Percentiles rank a stretch among this genome's conserved stretches.
Conservation (phyloP, 345 rosid species). For the Pistacia atlantica region DNA sequence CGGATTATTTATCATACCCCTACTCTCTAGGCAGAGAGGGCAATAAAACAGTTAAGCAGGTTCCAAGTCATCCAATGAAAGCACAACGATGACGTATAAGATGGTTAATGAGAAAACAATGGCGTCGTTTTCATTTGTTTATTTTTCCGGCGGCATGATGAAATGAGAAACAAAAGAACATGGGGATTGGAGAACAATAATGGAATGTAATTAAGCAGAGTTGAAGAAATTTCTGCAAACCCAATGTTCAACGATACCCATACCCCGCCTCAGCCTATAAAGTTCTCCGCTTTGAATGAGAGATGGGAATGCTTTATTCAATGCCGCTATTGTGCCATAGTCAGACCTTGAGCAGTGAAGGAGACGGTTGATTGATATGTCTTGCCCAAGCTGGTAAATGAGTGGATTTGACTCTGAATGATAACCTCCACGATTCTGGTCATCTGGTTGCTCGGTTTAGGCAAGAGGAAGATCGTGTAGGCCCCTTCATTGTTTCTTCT, state of each 20-base stretch:
- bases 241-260: conserved; percentile 70
- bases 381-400: conserved; percentile 62
- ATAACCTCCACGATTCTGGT: conserved; percentile 21
- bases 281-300: conserved; percentile 53
- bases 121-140: too few species aligned
- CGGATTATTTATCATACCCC: too few species aligned
- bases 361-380: conserved; percentile 60
- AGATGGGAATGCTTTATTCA: conserved; percentile 43
- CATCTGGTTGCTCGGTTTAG: conserved; percentile 11
- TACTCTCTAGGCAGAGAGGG: too few species aligned
- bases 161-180: too few species aligned
- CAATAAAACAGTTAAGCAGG: too few species aligned
- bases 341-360: conserved; percentile 66
- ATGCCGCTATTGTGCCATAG: conserved; percentile 43
- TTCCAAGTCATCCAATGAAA: too few species aligned
- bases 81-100: too few species aligned
- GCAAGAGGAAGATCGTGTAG: conserved; percentile 11
- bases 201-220: too few species aligned
- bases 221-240: conserved; percentile 24
- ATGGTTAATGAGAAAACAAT: too few species aligned
- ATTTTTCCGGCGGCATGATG: too few species aligned
- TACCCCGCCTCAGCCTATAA: conserved; percentile 48
- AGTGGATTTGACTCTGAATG: conserved; percentile 48
- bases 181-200: too few species aligned
- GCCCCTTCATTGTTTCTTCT: conserved; percentile 6